A percentile compares a stretch with the other conserved stretches of the same genome.
These are phyloP conservation scores for Termitomyces sp. DNA, from an alignment of 768 basidiomycete species.

Conservation along the genomic window DNA sequence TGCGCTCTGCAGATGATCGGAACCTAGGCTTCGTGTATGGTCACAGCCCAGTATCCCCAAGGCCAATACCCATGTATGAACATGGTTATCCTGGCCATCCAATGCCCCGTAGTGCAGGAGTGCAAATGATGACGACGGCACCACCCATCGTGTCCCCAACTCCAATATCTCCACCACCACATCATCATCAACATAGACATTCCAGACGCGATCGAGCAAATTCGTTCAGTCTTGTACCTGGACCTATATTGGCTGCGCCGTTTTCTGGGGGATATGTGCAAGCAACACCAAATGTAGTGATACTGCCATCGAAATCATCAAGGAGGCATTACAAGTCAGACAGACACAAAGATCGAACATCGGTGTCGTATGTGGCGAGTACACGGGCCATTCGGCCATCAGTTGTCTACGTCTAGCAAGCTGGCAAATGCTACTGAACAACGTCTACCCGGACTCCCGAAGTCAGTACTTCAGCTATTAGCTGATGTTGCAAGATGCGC, in stretches of 20 bases:
- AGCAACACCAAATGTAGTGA: slow-evolving; percentile 4
- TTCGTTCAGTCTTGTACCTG: slow-evolving; percentile 2
- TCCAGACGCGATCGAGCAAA: no score
- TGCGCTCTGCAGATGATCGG: no score
- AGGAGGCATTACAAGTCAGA: not conserved
- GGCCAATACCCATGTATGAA: no score
- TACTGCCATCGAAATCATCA: slow-evolving; percentile 3
- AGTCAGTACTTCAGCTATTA: not conserved
- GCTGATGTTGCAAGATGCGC: not conserved
- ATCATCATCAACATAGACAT: no score
- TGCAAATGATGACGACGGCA: no score
- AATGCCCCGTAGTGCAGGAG: no score
- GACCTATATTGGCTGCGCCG: not conserved
- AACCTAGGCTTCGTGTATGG: no score
- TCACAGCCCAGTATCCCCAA: no score
- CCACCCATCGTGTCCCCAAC: no score
- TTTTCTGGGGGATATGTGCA: slow-evolving; percentile 1
- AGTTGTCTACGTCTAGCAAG: not conserved
- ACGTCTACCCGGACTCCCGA: no score
- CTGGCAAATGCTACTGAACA: not conserved
- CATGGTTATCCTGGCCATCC: no score
- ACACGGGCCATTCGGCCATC: not conserved
- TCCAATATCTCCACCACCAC: no score
- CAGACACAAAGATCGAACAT: slow-evolving; percentile 2
- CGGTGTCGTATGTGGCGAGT: slow-evolving; percentile 9